Percentiles rank a stretch among this genome's conserved stretches.
These are phyloP conservation scores for Phyllosticta citribraziliensis DNA, from an alignment of 2,329 filamentous ascomycete genomes.

Conservation along the genomic window DNA sequence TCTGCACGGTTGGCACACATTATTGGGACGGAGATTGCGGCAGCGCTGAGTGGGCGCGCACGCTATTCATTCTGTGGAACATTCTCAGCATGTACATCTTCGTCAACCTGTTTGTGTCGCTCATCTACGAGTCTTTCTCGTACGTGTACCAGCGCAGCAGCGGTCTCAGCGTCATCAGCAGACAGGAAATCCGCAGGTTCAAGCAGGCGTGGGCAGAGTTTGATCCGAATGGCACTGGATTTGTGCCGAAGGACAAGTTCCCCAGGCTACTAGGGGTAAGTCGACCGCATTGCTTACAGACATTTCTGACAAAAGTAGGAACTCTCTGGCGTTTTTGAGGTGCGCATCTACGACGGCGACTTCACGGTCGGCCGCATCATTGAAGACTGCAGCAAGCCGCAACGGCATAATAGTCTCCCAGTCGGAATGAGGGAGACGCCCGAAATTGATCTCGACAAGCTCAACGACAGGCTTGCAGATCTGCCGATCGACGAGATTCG, in stretches of 20 bases:
- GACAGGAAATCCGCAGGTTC: conserved; percentile 91
- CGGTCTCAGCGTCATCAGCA: conserved; percentile 78
- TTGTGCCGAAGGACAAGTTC: conserved; percentile 81
- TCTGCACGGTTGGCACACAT: conserved; percentile 60
- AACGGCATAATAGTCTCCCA: conserved; percentile 40
- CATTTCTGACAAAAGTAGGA: conserved; percentile 38
- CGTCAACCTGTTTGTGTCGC: conserved; percentile 92
- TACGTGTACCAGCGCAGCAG: conserved; percentile 97
- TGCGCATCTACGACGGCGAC: conserved; percentile 89
- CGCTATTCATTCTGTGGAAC: conserved; percentile 93
- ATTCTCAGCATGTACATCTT: conserved; percentile 99
- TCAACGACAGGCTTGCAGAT: conserved; percentile 61
- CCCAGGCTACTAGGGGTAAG: conserved; percentile 71
- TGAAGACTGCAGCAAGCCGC: conserved; percentile 64
- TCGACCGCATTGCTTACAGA: conserved; percentile 11
- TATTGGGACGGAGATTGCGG: conserved; percentile 92
- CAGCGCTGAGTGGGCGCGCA: conserved; percentile 76
- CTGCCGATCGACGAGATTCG: conserved; percentile 71
- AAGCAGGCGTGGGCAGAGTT: conserved; percentile 97
- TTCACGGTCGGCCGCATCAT: conserved; percentile 80
- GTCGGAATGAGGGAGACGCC: conserved; percentile 29
- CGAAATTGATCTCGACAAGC: conserved; percentile 59
- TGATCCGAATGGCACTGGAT: conserved; percentile 84
- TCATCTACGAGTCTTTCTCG: conserved; percentile 98
- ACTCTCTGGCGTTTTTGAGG: conserved; percentile 89